Percentiles rank a stretch among this genome's conserved stretches.
Evolutionary conservation across 2,329 filamentous ascomycete genomes (phyloP).

Genomic region (Sordariomycetes sp.): DNA sequence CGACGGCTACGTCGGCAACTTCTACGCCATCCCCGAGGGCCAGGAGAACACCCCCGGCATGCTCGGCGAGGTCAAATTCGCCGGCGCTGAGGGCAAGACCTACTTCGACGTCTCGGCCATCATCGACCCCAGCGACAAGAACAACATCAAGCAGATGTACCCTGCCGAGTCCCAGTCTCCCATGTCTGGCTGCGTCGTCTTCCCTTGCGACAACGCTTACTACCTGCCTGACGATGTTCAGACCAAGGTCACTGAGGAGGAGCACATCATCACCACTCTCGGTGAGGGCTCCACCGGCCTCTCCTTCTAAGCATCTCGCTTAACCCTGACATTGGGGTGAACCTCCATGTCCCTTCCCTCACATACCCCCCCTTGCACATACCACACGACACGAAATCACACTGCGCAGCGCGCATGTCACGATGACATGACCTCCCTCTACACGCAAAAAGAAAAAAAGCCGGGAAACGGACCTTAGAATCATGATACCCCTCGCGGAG

Average conservation of each 20-base stretch:
- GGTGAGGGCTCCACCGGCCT: constrained; percentile 21
- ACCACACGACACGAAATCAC: background rate
- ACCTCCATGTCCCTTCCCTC: background rate
- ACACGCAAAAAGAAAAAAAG: background rate
- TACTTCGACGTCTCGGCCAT: constrained; percentile 54
- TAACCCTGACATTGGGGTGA: too few relatives aligned
- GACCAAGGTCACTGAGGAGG: constrained; percentile 40
- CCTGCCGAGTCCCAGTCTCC: constrained; percentile 25
- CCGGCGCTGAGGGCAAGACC: constrained; percentile 35
- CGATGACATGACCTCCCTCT: constrained; percentile 1
- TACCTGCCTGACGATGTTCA: constrained; percentile 43
- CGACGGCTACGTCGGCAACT: constrained; percentile 38
- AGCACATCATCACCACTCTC: constrained; percentile 41
- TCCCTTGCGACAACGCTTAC: constrained; percentile 46
- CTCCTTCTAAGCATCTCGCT: background rate
- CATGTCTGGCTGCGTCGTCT: constrained; percentile 40
- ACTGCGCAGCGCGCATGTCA: constrained; percentile 4
- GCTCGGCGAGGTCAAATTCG: constrained; percentile 42
- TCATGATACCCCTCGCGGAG: constrained; percentile 3
- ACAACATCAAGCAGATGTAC: constrained; percentile 47
- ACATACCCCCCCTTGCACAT: background rate
- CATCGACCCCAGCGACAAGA: constrained; percentile 36
- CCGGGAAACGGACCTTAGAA: too few relatives aligned
- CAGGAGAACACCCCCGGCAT: constrained; percentile 32
- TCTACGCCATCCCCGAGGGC: constrained; percentile 38